Evolutionary conservation across 2,329 filamentous ascomycete genomes (phyloP), one percentile per base, ranked within the genome.

Genomic region (Laburnicola sp.): DNA sequence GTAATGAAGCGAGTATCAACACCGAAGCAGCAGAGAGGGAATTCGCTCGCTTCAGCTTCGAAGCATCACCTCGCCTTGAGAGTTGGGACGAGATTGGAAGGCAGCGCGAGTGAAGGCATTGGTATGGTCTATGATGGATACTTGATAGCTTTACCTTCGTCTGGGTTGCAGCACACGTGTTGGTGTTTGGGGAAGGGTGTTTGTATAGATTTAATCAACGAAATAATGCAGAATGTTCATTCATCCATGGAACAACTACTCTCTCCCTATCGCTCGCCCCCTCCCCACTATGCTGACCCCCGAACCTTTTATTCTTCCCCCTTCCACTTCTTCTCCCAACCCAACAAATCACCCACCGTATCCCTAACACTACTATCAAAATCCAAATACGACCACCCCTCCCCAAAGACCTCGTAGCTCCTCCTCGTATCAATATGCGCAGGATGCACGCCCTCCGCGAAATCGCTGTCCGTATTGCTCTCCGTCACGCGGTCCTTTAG

Each of bases 1-100:
- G 44, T 16, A 51, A 36, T 10, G 22, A 46, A 0, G 52, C 56
- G 4, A 60, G 56, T 26, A 48, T 51, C 5, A 53, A 63, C 21
- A 57, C 51, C 11, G 52, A 43, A 8, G 38, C 41, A 3, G 60
- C 60, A 25, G 56, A 63, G 22, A 52, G 56, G 5, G 62, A 64
- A 40, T 63, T 60, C 40, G 32, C 50, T 6, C 43, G 57, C 25
- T 62, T 66, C 21, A 63, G 59, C 40, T 64, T 51, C 35, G 62
- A 65, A 42, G 43, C 58, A 9, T 23, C 47, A 35, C 46, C 16
- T n/a, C n/a, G n/a, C n/a, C n/a, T n/a, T n/a, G n/a, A n/a, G n/a
- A n/a, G n/a, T n/a, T n/a, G n/a, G n/a, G n/a, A n/a, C n/a, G n/a
- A n/a, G n/a, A n/a, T n/a, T n/a, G n/a, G n/a, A n/a, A n/a, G n/a